Evolutionary conservation across 192 early-diverging fungal species (phyloP).

Genomic region (Coemansia sp.): DNA sequence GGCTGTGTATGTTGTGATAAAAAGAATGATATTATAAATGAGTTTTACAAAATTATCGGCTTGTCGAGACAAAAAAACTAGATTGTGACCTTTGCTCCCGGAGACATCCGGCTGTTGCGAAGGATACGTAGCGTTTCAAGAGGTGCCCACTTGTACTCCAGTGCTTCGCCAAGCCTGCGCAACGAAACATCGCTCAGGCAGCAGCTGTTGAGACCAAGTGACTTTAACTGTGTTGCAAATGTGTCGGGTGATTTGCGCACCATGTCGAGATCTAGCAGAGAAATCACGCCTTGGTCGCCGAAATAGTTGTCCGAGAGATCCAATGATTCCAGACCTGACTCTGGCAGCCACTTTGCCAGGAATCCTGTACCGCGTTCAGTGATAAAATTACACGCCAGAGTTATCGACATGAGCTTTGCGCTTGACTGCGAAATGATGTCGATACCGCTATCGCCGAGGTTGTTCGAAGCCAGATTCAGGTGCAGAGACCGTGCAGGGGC

Average conservation of each 20-base stretch:
- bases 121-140: constrained; percentile 40
- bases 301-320: constrained; percentile 54
- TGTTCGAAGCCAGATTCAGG: constrained; percentile 46
- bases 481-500: constrained; percentile 15
- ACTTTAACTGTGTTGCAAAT: constrained; percentile 24
- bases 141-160: constrained; percentile 41
- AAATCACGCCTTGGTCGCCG: constrained; percentile 47
- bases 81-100: constrained; percentile 25
- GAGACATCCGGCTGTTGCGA: constrained; percentile 49
- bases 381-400: constrained; percentile 51
- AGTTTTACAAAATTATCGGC: constrained; percentile 13
- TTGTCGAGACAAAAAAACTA: constrained; percentile 16
- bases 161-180: constrained; percentile 34
- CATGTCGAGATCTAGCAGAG: constrained; percentile 21
- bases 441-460: constrained; percentile 43
- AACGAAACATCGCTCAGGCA: constrained; percentile 46
- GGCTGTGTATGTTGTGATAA: too few relatives aligned
- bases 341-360: constrained; percentile 46
- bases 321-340: constrained; percentile 21
- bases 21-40: background rate
- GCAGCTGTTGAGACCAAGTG: constrained; percentile 47
- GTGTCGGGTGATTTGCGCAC: background rate
- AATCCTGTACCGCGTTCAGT: constrained; percentile 40
- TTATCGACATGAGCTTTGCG: constrained; percentile 32
- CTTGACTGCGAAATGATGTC: constrained; percentile 27